A percentile compares a stretch with the other conserved stretches of the same genome.
Conservation (phyloP, 345 rosid genomes). For the Limnanthes douglasii region DNA sequence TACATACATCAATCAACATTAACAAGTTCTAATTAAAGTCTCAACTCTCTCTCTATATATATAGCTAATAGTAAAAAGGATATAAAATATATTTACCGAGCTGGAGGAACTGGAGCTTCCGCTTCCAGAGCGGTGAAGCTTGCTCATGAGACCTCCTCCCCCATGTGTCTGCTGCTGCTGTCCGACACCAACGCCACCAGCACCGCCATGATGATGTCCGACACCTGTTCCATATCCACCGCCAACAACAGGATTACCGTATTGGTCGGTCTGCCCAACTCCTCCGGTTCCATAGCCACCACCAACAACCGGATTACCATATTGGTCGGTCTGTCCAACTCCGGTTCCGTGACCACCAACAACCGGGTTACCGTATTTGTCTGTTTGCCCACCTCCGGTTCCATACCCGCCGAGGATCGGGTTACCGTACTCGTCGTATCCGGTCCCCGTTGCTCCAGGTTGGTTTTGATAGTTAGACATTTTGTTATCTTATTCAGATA, state of each 20-base stretch:
- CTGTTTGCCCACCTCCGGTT: conserved; percentile 1
- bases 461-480: conserved; percentile 15
- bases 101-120: conserved; percentile 33
- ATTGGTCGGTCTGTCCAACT: neutral
- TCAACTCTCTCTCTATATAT: neutral
- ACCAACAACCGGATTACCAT: conserved; percentile 5
- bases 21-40: neutral
- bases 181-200: conserved; percentile 17
- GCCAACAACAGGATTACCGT: conserved; percentile 5
- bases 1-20: neutral
- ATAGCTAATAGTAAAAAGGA: neutral
- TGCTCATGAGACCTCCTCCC: conserved; percentile 15
- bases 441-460: conserved; percentile 19
- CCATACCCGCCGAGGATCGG: conserved; percentile 12
- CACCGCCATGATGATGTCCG: conserved; percentile 8
- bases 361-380: conserved; percentile 11
- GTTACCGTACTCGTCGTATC: conserved; percentile 22
- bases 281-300: conserved; percentile 15
- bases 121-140: conserved; percentile 39
- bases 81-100: conserved; percentile 17
- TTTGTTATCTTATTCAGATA: conserved; percentile 11
- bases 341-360: conserved; percentile 8
- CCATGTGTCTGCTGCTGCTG: conserved; percentile 9
- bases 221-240: conserved; percentile 11
- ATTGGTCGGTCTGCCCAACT: neutral